These are phyloP conservation scores for Ustilago curta DNA, from an alignment of 1,284 basidiomycete genomes.

Conservation along the genomic window DNA sequence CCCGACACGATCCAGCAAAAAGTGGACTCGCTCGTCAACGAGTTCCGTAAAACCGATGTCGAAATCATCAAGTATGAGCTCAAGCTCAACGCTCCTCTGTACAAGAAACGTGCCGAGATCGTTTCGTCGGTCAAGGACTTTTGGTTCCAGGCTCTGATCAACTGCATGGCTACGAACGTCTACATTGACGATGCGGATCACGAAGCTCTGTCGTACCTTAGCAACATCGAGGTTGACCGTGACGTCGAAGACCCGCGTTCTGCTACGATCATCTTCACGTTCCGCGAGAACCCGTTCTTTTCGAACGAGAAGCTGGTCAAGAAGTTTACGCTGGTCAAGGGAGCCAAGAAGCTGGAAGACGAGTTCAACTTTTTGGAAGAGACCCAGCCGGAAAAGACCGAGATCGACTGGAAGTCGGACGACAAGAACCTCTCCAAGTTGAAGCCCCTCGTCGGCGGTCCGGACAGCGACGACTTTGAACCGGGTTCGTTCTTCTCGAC, in stretches of 20 bases:
- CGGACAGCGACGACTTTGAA: slow-evolving; percentile 73
- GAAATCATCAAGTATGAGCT: slow-evolving; percentile 61
- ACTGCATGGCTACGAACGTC: slow-evolving; percentile 64
- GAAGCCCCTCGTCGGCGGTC: slow-evolving; percentile 75
- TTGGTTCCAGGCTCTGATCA: slow-evolving; percentile 65
- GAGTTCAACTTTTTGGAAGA: slow-evolving; percentile 65
- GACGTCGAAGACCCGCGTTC: slow-evolving; percentile 61
- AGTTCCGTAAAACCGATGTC: slow-evolving; percentile 56
- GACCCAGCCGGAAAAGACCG: slow-evolving; percentile 66
- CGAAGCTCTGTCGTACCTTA: slow-evolving; percentile 59
- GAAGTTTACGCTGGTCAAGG: slow-evolving; percentile 58
- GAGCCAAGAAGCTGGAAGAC: slow-evolving; percentile 52
- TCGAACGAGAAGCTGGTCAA: slow-evolving; percentile 60
- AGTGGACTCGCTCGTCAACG: slow-evolving; percentile 53
- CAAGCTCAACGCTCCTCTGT: slow-evolving; percentile 61
- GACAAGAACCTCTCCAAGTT: slow-evolving; percentile 80
- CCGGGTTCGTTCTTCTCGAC: slow-evolving; percentile 88
- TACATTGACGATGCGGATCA: slow-evolving; percentile 68
- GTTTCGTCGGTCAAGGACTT: slow-evolving; percentile 59
- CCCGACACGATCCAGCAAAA: slow-evolving; percentile 45
- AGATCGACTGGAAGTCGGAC: slow-evolving; percentile 85
- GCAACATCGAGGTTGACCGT: slow-evolving; percentile 58
- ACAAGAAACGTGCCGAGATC: slow-evolving; percentile 62
- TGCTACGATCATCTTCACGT: slow-evolving; percentile 61
- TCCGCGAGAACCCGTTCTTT: slow-evolving; percentile 64